phyloP scores from a whole-genome alignment of 2,329 filamentous ascomycete species.

The Colletotrichum phormii region DNA sequence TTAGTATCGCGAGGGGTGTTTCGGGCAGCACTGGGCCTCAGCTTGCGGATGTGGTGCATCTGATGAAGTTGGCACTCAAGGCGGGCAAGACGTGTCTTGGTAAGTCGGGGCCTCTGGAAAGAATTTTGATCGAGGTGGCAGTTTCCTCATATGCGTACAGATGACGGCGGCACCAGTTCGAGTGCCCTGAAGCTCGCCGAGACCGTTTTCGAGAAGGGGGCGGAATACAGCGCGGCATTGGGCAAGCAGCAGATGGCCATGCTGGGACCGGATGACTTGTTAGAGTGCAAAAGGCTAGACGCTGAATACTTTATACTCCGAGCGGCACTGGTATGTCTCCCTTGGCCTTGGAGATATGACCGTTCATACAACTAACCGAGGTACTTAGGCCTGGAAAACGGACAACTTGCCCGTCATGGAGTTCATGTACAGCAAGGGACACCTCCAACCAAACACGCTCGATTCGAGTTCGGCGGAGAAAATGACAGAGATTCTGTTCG shows the following conservation, averaged over 20 bases:
- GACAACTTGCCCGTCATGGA: constrained; percentile 80
- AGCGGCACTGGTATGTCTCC: constrained; percentile 69
- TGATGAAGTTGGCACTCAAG: constrained; percentile 77
- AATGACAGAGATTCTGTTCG: constrained; percentile 75
- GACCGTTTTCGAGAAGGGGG: constrained; percentile 72
- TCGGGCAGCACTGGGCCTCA: constrained; percentile 38
- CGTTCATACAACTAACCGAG: neutral
- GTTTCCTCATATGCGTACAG: constrained; percentile 43
- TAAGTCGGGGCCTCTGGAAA: constrained; percentile 46
- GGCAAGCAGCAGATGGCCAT: constrained; percentile 42
- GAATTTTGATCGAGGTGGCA: constrained; percentile 1
- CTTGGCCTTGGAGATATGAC: neutral
- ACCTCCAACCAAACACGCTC: constrained; percentile 50
- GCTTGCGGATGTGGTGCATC: constrained; percentile 59
- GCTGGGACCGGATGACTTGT: constrained; percentile 45
- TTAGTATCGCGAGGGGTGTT: constrained; percentile 66
- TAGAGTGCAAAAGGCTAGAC: constrained; percentile 53
- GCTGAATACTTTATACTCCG: constrained; percentile 75
- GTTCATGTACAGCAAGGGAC: constrained; percentile 76
- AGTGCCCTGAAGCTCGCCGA: constrained; percentile 55
- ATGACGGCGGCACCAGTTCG: constrained; percentile 62
- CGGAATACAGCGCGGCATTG: constrained; percentile 62
- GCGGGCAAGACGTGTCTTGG: constrained; percentile 72
- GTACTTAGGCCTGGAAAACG: constrained; percentile 82
- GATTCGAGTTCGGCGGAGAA: constrained; percentile 67